A percentile compares a stretch with the other conserved stretches of the same genome.
These are phyloP conservation scores for Butyriboletus loyo DNA, from an alignment of 768 basidiomycete genomes.

Conservation along the genomic window DNA sequence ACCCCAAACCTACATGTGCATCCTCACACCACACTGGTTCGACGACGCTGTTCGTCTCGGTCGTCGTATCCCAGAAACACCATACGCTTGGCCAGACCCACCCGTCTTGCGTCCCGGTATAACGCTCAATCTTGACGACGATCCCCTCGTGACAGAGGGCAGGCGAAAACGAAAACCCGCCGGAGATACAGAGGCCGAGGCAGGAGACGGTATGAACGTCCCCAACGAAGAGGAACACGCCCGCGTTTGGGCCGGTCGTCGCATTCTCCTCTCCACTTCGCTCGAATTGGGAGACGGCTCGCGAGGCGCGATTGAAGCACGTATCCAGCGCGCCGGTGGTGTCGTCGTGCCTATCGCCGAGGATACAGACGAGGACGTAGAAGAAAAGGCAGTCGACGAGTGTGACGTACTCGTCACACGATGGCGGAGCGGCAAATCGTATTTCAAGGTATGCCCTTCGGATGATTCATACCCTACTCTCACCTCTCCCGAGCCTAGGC, in stretches of 20 bases:
- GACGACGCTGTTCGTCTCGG: slow-evolving; percentile 71
- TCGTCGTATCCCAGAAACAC: slow-evolving; percentile 45
- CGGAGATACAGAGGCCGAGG: slow-evolving; percentile 24
- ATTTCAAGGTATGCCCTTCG: slow-evolving; percentile 54
- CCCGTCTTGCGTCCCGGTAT: slow-evolving; percentile 37
- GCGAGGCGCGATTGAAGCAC: slow-evolving; percentile 52
- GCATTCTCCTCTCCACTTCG: slow-evolving; percentile 58
- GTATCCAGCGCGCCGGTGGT: slow-evolving; percentile 63
- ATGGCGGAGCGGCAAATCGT: slow-evolving; percentile 66
- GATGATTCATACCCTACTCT: background rate
- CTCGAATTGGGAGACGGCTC: slow-evolving; percentile 52
- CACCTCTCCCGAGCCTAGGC: slow-evolving; percentile 44
- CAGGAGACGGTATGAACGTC: slow-evolving; percentile 3
- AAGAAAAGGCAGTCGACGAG: slow-evolving; percentile 36
- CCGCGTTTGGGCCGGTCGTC: slow-evolving; percentile 57
- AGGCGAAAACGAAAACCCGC: slow-evolving; percentile 24
- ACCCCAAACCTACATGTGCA: slow-evolving; percentile 53
- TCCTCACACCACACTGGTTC: slow-evolving; percentile 92
- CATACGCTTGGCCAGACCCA: slow-evolving; percentile 78
- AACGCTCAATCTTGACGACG: slow-evolving; percentile 14
- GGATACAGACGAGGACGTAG: slow-evolving; percentile 30
- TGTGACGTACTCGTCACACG: slow-evolving; percentile 77
- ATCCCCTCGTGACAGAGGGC: slow-evolving; percentile 12
- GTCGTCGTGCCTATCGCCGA: slow-evolving; percentile 52
- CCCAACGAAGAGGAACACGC: slow-evolving; percentile 30